phyloP scores from a whole-genome alignment of 1,284 basidiomycete species.

The Cryptococcus neoformans region DNA sequence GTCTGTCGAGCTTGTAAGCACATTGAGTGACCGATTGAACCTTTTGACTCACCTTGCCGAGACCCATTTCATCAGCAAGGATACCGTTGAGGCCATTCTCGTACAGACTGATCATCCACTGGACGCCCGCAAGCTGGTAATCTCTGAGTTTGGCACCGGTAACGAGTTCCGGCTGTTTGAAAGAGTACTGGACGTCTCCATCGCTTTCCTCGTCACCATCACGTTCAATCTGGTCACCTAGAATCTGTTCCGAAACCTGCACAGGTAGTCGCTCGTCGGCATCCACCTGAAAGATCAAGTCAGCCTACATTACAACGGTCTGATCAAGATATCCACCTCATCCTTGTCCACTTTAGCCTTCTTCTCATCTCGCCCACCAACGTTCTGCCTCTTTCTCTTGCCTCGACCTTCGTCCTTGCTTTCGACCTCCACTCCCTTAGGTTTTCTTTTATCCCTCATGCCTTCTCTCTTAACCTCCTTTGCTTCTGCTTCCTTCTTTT shows the following conservation, averaged over 20 bases:
- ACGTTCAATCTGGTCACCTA: constrained; percentile 12
- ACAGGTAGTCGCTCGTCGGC: neutral
- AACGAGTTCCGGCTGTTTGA: constrained; percentile 69
- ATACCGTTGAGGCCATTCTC: constrained; percentile 95
- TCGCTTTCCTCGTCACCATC: constrained; percentile 22
- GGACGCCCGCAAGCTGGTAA: constrained; percentile 91
- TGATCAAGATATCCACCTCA: neutral
- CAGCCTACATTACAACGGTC: neutral
- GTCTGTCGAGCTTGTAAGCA: constrained; percentile 56
- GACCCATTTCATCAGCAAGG: constrained; percentile 78
- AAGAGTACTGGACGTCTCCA: constrained; percentile 38
- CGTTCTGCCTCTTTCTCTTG: constrained; percentile 25
- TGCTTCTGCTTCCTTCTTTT: constrained; percentile 29
- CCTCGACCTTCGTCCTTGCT: constrained; percentile 15
- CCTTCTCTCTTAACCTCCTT: constrained; percentile 2
- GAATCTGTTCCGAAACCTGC: constrained; percentile 1
- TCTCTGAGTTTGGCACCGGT: constrained; percentile 81
- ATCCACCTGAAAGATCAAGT: neutral
- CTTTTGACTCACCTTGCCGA: constrained; percentile 63
- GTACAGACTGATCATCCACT: constrained; percentile 93
- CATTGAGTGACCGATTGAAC: neutral
- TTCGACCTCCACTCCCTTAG: constrained; percentile 11
- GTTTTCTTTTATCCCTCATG: constrained; percentile 5
- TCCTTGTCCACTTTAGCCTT: constrained; percentile 22
- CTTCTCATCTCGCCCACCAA: constrained; percentile 18